phyloP scores from a whole-genome alignment of 805 yeast genomes.

The Candida quercuum region DNA sequence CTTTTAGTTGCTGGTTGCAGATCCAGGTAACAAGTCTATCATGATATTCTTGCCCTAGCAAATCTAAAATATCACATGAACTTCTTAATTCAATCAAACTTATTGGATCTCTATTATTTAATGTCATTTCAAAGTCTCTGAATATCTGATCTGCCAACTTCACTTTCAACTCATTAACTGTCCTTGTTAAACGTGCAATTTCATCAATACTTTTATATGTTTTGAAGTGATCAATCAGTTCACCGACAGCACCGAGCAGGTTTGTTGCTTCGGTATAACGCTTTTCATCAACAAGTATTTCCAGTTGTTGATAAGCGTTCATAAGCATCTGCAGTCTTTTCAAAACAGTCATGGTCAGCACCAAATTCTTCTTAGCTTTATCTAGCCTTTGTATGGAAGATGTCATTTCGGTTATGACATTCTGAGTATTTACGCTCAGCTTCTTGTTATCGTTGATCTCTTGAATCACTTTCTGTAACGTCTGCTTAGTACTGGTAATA shows the following conservation, averaged over 20 bases:
- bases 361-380: conserved; percentile 76
- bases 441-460: conserved; percentile 43
- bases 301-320: conserved; percentile 63
- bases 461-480: conserved; percentile 32
- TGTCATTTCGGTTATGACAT: conserved; percentile 64
- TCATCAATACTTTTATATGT: conserved; percentile 81
- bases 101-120: conserved; percentile 25
- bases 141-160: conserved; percentile 65
- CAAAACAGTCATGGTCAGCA: conserved; percentile 77
- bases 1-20: conserved; percentile 61
- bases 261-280: conserved; percentile 51
- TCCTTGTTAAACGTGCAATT: conserved; percentile 58
- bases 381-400: conserved; percentile 74
- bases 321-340: conserved; percentile 84
- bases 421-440: conserved; percentile 51
- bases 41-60: conserved; percentile 50
- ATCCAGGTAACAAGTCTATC: conserved; percentile 70
- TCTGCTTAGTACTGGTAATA: conserved; percentile 15
- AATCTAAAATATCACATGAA: conserved; percentile 71
- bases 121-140: conserved; percentile 59
- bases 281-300: conserved; percentile 37
- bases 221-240: conserved; percentile 66
- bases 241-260: conserved; percentile 65
- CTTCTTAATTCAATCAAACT: conserved; percentile 35
- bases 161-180: conserved; percentile 53